A percentile compares a stretch with the other conserved stretches of the same genome.
Conservation (phyloP, 2,329 filamentous ascomycete species). For the Scedosporium apiospermum region DNA sequence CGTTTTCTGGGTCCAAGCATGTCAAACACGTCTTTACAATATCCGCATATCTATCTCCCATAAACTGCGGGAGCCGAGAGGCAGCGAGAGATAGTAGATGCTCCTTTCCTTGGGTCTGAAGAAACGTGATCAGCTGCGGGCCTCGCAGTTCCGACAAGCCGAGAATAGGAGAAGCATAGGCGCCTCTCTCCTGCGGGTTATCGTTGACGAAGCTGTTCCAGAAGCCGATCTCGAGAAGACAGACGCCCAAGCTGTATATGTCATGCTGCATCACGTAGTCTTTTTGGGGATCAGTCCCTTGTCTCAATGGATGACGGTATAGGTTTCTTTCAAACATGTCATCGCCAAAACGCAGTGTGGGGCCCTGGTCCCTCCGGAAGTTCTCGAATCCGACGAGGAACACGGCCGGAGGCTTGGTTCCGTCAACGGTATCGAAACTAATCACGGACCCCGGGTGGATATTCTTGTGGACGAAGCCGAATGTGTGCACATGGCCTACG, state of each 20-base stretch:
- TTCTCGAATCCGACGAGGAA: neutral
- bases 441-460: constrained; percentile 31
- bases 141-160: neutral
- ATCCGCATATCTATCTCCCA: constrained; percentile 20
- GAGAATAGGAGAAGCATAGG: neutral
- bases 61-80: constrained; percentile 12
- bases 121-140: neutral
- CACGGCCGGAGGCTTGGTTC: neutral
- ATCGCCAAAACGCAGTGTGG: neutral
- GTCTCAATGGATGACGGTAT: constrained; percentile 39
- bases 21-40: constrained; percentile 24
- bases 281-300: constrained; percentile 27
- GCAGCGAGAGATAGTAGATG: constrained; percentile 6
- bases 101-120: neutral
- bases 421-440: constrained; percentile 11
- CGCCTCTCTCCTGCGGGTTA: constrained; percentile 14
- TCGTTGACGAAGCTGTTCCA: no score
- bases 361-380: neutral
- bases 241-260: constrained; percentile 46
- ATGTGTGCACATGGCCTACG: constrained; percentile 31
- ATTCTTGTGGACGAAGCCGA: constrained; percentile 35
- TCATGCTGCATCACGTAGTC: constrained; percentile 43
- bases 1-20: constrained; percentile 20
- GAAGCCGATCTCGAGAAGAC: constrained; percentile 41
- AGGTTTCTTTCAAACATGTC: constrained; percentile 25